Conservation (phyloP, 2,329 filamentous ascomycete species). For the Pseudogymnoascus sp. region DNA sequence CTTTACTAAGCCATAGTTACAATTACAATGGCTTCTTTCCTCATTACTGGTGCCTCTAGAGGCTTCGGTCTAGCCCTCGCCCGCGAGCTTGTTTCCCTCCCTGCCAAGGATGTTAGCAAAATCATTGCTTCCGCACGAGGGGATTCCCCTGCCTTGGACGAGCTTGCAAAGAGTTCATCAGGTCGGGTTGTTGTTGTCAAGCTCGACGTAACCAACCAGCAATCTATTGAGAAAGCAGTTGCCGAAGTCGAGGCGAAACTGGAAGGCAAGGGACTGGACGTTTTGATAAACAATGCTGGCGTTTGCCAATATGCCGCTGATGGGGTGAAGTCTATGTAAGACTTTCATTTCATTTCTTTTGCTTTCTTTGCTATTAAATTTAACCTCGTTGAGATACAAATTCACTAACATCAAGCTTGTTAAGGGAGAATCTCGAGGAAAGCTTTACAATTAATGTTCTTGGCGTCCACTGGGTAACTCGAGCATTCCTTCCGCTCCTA, state of each 20-base stretch:
- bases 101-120: constrained; percentile 28
- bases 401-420: not conserved
- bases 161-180: constrained; percentile 27
- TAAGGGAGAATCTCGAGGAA: constrained; percentile 22
- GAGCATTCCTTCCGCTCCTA: constrained; percentile 31
- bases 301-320: constrained; percentile 13
- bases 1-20: constrained; percentile 1
- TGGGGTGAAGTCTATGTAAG: constrained; percentile 12
- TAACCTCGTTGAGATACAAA: not conserved
- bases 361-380: not conserved
- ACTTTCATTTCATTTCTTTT: not conserved
- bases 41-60: constrained; percentile 30
- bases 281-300: constrained; percentile 39
- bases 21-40: constrained; percentile 26
- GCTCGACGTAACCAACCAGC: constrained; percentile 30
- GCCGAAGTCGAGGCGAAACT: constrained; percentile 27
- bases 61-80: constrained; percentile 30
- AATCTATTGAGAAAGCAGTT: constrained; percentile 29
- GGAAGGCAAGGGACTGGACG: constrained; percentile 34
- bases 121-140: constrained; percentile 35
- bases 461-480: constrained; percentile 32
- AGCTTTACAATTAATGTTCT: constrained; percentile 31
- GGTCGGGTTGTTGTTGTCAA: constrained; percentile 30
- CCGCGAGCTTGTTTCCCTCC: constrained; percentile 24
- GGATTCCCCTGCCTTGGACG: constrained; percentile 27